Base-by-base conservation (phyloP, 202 grass and related monocot species). In the Zizania palustris region DNA sequence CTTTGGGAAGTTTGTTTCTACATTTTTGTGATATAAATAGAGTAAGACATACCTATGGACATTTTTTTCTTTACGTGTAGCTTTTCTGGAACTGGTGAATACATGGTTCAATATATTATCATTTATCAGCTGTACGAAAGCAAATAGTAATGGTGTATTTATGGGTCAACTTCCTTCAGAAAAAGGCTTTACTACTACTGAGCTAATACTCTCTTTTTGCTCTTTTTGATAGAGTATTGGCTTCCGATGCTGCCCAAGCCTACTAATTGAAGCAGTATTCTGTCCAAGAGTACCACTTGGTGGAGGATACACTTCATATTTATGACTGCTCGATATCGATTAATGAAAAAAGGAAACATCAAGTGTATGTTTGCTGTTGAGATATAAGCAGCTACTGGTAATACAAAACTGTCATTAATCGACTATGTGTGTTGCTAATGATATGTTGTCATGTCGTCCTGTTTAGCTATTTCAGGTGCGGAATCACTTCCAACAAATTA, bases 221-320 rank as follows among this genome's bases (percentile, higher is more conserved):
- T 12, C 20, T 76, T 56, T 11, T 84, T 68, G 55, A 43, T 76
- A 97, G 94, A 90, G 79, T 78, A 85, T 97, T 82, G 75, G 73
- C 53, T 97, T 90, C 77, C 89, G 71, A 55, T 83, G 79, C 81
- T 94, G 89, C 59, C 91, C 91, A 58, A 84, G 72, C 81, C 80
- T 97, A 65, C 80, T 75, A 38, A 82, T 90, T 21, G 77, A 80
- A 70, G 82, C 73, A 76, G 49, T 89, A 82, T 94, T 97, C 77
- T 84, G 45, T 69, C 95, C 95, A 78, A 92, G 85, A 82, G 89
- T 92, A 36, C 91, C 95, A 45, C 88, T 97, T 21, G 91, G 87
- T 86, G 91, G 95, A 71, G 91, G 95, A 65, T 85, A 92, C 67
- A 78, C 39, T 86, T 94, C 91, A 37, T 94, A 94, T 80, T 66